phyloP scores from a whole-genome alignment of 257 asterid genomes.

The Ilex aquifolium region DNA sequence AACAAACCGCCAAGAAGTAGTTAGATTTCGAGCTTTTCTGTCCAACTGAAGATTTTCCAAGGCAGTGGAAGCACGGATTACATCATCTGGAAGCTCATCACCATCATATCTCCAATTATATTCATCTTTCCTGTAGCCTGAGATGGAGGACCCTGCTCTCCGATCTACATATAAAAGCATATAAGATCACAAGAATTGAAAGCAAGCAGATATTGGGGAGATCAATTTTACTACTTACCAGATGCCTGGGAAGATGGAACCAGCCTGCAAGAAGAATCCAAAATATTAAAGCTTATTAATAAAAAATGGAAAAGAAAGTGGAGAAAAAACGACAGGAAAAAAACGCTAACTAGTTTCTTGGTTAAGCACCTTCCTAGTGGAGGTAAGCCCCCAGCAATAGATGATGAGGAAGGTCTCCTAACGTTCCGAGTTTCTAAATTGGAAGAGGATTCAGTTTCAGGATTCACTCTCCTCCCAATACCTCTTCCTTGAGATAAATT shows the following conservation, averaged over 20 bases:
- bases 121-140: slow-evolving; percentile 90
- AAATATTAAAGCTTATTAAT: too few relatives aligned
- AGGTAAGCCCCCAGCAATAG: slow-evolving; percentile 95
- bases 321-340: background rate
- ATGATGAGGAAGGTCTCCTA: slow-evolving; percentile 72
- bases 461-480: slow-evolving; percentile 55
- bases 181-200: slow-evolving; percentile 1
- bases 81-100: slow-evolving; percentile 73
- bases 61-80: slow-evolving; percentile 75
- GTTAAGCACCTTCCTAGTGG: slow-evolving; percentile 76
- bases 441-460: slow-evolving; percentile 57
- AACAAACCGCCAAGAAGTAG: slow-evolving; percentile 87
- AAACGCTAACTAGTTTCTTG: background rate
- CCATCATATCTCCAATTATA: slow-evolving; percentile 79
- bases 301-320: too few relatives aligned
- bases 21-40: slow-evolving; percentile 79
- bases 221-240: slow-evolving; percentile 40
- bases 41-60: slow-evolving; percentile 94
- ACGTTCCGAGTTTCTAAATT: slow-evolving; percentile 54
- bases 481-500: slow-evolving; percentile 89
- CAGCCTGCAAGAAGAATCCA: slow-evolving; percentile 54
- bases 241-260: slow-evolving; percentile 68
- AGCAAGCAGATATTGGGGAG: background rate
- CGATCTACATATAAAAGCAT: slow-evolving; percentile 47
- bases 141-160: slow-evolving; percentile 80